phyloP scores from a whole-genome alignment of 495 filamentous ascomycete species.

The Aspergillus ellipticus region DNA sequence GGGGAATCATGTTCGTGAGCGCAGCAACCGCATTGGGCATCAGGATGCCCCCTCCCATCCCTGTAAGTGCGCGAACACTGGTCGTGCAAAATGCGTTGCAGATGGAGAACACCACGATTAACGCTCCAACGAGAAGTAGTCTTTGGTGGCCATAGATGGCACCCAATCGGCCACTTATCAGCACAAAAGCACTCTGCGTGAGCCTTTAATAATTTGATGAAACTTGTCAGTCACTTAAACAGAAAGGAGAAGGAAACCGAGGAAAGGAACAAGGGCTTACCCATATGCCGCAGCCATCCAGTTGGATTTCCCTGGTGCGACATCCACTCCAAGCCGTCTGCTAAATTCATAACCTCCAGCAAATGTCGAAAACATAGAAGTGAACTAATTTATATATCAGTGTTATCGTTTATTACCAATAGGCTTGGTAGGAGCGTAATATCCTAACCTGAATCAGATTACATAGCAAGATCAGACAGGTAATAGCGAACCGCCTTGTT shows the following conservation, averaged over 20 bases:
- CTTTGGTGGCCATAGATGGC: neutral
- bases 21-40: constrained; percentile 2
- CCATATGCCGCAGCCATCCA: neutral
- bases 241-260: neutral
- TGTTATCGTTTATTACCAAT: too few species aligned
- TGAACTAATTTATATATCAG: neutral
- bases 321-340: neutral
- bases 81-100: neutral
- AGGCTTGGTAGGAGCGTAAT: neutral
- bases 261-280: neutral
- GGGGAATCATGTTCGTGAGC: neutral
- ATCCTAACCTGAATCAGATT: neutral
- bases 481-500: neutral
- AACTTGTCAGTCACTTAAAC: neutral
- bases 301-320: neutral
- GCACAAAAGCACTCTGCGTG: constrained; percentile 3
- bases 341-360: neutral
- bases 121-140: neutral
- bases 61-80: neutral
- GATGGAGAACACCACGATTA: neutral
- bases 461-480: neutral
- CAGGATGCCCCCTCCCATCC: neutral
- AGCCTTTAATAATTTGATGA: too few species aligned
- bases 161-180: neutral
- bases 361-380: neutral